These are phyloP conservation scores for Hura crepitans DNA, from an alignment of 441 rosid species.

Conservation along the genomic window DNA sequence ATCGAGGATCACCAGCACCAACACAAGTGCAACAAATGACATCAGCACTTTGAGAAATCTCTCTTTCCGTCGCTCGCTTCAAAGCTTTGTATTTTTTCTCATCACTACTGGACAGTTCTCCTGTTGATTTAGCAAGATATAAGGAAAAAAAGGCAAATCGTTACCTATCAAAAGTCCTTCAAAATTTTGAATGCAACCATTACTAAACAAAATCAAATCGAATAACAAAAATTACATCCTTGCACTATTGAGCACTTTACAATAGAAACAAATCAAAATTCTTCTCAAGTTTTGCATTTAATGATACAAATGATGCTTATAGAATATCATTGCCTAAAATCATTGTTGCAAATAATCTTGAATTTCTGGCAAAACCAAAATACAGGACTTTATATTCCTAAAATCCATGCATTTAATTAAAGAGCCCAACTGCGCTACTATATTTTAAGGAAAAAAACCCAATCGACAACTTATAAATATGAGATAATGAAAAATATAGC, in stretches of 20 bases:
- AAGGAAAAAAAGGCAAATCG: not conserved
- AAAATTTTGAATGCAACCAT: not conserved
- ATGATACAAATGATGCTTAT: not conserved
- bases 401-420: not conserved
- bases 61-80: constrained; percentile 95
- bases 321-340: not conserved
- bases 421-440: not conserved
- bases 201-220: not conserved
- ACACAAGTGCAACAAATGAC: constrained; percentile 99
- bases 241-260: too few species aligned
- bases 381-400: not conserved
- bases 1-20: constrained; percentile 98
- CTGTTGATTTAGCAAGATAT: constrained; percentile 35
- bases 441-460: not conserved
- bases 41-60: constrained; percentile 98
- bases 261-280: not conserved
- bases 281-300: not conserved
- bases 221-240: not conserved
- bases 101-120: constrained; percentile 96
- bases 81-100: constrained; percentile 96
- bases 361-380: too few species aligned
- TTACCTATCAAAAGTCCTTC: not conserved
- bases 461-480: not conserved
- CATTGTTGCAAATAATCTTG: not conserved
- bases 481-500: not conserved